Base-by-base conservation (phyloP, 176 grass and related monocot genomes). In the Alloteropsis semialata region DNA sequence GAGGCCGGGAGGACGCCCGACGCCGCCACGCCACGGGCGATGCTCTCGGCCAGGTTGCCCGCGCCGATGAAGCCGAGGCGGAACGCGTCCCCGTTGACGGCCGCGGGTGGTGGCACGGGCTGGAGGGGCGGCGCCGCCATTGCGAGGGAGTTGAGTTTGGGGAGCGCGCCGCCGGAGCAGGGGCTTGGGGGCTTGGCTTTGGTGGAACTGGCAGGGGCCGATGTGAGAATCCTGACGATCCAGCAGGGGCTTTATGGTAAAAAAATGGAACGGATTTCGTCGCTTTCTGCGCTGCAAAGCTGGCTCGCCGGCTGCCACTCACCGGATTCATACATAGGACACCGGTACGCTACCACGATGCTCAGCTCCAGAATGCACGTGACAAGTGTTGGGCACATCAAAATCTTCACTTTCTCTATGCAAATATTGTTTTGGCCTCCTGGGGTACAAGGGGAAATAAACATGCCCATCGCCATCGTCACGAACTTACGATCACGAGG, bases 41-140 rank as follows among this genome's bases (percentile, higher is more conserved):
- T 99, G 89, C 91, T 99, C 93, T 99, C 97, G 51, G 93, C 97
- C 68, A 99, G 48, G 83, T 96, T 99, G 10, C 97, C 97, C 0
- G 91, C 89, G 27, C 97, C 97, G 58, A 99, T 53, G 84, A 99
- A 96, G 0, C 97, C 97, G 0, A 99, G 81, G 17, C 75, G 88
- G 85, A 94, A 99, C 49, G 59, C 41, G 63, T 88, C 88, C 12
- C 42, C 65, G 36, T 2, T 69, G 0, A 65, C 70, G 1, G 72
- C 75, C 2, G 84, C 54, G 34, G 84, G 56, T 4, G 81, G 9
- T 6, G 76, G 38, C 17, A 72, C 27, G 17, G 91, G 69, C 10
- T 90, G 88, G 17, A 42, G 18, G 54, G 79, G 45, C 25, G 67
- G 45, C 62, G 91, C 81, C 64, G 86, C 91, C 94, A 93, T 93